These are phyloP conservation scores for Talaromyces sp. DNA, from an alignment of 2,329 filamentous ascomycete genomes.

Conservation along the genomic window DNA sequence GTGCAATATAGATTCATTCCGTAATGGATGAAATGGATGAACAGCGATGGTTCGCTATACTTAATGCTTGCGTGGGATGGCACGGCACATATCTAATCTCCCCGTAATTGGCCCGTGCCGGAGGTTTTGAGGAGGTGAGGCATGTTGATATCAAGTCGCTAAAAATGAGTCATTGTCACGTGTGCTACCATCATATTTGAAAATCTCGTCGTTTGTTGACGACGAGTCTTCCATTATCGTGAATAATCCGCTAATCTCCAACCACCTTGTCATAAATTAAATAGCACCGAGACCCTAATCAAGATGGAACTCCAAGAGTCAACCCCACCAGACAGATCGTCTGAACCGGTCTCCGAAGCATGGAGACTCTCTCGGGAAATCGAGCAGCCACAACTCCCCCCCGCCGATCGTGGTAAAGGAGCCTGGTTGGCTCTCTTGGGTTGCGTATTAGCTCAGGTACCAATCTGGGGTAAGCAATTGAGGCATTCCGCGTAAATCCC, in stretches of 20 bases:
- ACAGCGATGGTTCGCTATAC: too few species aligned
- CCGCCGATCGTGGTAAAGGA: conserved; percentile 49
- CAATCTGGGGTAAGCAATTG: conserved; percentile 49
- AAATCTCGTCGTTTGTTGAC: background rate
- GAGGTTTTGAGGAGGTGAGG: background rate
- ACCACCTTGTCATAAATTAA: background rate
- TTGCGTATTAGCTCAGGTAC: conserved; percentile 53
- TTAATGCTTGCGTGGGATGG: too few species aligned
- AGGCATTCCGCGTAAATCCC: too few species aligned
- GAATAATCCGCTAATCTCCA: background rate
- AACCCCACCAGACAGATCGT: background rate
- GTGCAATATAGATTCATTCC: too few species aligned
- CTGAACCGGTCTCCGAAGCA: background rate
- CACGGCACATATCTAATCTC: background rate
- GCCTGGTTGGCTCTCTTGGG: conserved; percentile 52
- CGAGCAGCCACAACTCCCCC: conserved; percentile 33
- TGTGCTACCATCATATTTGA: background rate
- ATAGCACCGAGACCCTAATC: background rate
- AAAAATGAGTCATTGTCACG: background rate
- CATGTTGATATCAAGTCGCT: background rate
- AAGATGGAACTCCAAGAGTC: background rate
- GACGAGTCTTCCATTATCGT: background rate
- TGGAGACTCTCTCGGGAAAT: background rate
- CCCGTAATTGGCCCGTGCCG: background rate
- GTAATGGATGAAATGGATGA: too few species aligned